Conservation (phyloP, 352 stramenopile genomes). For the Pythium rhizo-oryzae region DNA sequence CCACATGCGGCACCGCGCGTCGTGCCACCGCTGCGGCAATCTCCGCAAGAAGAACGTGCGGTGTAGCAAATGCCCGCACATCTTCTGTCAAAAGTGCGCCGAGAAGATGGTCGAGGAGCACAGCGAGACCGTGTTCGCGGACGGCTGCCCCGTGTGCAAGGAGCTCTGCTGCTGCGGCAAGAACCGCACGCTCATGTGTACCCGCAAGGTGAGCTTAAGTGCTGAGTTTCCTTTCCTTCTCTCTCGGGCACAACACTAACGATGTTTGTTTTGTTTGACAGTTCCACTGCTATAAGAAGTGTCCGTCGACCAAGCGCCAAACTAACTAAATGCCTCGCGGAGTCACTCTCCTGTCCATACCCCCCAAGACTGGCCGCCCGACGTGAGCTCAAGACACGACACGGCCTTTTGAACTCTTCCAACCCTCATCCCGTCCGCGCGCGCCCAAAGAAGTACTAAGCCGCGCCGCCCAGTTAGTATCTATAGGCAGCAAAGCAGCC, state of each 20-base stretch:
- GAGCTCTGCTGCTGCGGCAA: slow-evolving; percentile 88
- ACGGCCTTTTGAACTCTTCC: not conserved
- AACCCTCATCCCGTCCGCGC: not conserved
- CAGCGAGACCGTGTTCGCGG: slow-evolving; percentile 69
- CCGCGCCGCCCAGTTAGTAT: not conserved
- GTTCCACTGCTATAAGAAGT: slow-evolving; percentile 93
- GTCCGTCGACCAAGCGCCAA: slow-evolving; percentile 73
- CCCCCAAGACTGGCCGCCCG: not conserved
- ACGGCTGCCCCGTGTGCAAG: slow-evolving; percentile 87
- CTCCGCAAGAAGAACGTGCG: slow-evolving; percentile 88
- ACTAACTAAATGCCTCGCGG: slow-evolving; percentile 12
- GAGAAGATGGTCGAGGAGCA: slow-evolving; percentile 92
- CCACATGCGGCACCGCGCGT: slow-evolving; percentile 75
- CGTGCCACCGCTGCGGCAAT: slow-evolving; percentile 88
- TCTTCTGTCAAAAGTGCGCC: slow-evolving; percentile 88
- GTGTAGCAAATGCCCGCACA: slow-evolving; percentile 84
- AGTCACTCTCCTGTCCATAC: not conserved
- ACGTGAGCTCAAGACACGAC: not conserved
- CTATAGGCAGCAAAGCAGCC: not conserved
- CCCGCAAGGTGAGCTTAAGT: slow-evolving; percentile 46
- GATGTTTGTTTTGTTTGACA: slow-evolving; percentile 22
- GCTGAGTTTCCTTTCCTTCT: not conserved
- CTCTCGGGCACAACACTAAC: not conserved
- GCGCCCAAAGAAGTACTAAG: too few relatives aligned
- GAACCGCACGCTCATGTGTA: slow-evolving; percentile 72